These are phyloP conservation scores for Arabis alpina DNA, from an alignment of 345 rosid genomes.

Conservation along the genomic window DNA sequence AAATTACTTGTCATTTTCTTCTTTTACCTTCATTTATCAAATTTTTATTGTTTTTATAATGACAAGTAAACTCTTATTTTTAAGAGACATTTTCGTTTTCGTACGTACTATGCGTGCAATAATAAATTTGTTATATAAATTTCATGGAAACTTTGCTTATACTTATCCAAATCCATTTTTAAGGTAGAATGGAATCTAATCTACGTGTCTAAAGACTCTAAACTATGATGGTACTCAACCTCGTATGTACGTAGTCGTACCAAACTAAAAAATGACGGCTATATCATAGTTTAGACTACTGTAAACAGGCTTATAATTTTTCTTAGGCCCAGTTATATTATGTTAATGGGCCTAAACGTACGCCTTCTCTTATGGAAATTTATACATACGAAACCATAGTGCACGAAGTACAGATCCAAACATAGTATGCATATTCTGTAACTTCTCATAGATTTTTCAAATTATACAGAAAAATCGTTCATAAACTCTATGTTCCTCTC, in stretches of 20 bases:
- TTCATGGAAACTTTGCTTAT: background rate
- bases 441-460: conserved; percentile 20
- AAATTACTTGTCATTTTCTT: too few species aligned
- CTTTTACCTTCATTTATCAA: too few species aligned
- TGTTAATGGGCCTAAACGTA: too few species aligned
- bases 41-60: too few species aligned
- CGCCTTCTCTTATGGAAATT: background rate
- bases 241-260: background rate
- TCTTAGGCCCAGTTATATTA: too few species aligned
- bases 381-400: background rate
- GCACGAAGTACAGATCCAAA: background rate
- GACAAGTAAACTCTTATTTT: background rate
- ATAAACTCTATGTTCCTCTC: conserved; percentile 35
- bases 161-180: conserved; percentile 8
- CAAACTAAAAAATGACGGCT: too few species aligned
- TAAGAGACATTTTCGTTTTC: background rate
- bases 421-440: background rate
- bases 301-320: too few species aligned
- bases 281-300: too few species aligned
- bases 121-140: background rate
- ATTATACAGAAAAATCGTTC: conserved; percentile 29
- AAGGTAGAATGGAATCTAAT: background rate
- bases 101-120: conserved; percentile 10
- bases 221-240: conserved; percentile 16
- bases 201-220: background rate